Conservation (phyloP, 768 basidiomycete genomes). For the Zangia roseola region DNA sequence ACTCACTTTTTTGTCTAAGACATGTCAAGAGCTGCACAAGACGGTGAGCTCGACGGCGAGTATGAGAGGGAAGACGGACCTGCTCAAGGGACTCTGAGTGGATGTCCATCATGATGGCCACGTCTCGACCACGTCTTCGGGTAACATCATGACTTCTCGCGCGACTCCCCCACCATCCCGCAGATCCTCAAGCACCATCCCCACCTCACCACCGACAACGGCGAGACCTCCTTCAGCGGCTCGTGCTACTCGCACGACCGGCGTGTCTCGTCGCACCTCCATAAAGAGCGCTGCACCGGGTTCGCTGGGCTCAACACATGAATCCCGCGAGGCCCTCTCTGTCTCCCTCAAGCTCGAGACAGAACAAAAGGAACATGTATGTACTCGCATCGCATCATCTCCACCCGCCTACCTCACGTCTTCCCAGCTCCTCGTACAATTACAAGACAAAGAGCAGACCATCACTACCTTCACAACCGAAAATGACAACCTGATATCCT, state of each 20-base stretch:
- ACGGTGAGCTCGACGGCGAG: slow-evolving; percentile 5
- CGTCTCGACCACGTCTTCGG: not conserved
- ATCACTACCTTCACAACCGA: slow-evolving; percentile 60
- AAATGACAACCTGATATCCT: slow-evolving; percentile 61
- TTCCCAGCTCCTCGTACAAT: slow-evolving; percentile 66
- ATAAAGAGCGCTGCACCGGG: slow-evolving; percentile 43
- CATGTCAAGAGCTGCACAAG: slow-evolving; percentile 43
- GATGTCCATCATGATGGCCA: slow-evolving; percentile 2
- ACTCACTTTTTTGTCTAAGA: slow-evolving; percentile 38
- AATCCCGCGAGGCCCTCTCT: slow-evolving; percentile 55
- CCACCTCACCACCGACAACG: slow-evolving; percentile 42
- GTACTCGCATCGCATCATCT: slow-evolving; percentile 17
- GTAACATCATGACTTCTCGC: slow-evolving; percentile 39
- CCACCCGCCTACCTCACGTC: slow-evolving; percentile 10
- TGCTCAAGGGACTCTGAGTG: slow-evolving; percentile 35
- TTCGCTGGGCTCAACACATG: slow-evolving; percentile 37
- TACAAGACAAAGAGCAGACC: slow-evolving; percentile 78
- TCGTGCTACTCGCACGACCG: slow-evolving; percentile 54
- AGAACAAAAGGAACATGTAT: slow-evolving; percentile 78
- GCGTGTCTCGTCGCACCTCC: slow-evolving; percentile 49
- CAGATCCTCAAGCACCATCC: slow-evolving; percentile 42
- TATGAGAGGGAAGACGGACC: slow-evolving; percentile 20
- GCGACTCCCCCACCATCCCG: slow-evolving; percentile 45
- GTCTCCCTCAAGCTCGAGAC: slow-evolving; percentile 73
- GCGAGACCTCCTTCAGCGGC: slow-evolving; percentile 52